Evolutionary conservation across 225 moss, liverwort and hornwort species (phyloP).

Genomic region (Physcomitrium patens): DNA sequence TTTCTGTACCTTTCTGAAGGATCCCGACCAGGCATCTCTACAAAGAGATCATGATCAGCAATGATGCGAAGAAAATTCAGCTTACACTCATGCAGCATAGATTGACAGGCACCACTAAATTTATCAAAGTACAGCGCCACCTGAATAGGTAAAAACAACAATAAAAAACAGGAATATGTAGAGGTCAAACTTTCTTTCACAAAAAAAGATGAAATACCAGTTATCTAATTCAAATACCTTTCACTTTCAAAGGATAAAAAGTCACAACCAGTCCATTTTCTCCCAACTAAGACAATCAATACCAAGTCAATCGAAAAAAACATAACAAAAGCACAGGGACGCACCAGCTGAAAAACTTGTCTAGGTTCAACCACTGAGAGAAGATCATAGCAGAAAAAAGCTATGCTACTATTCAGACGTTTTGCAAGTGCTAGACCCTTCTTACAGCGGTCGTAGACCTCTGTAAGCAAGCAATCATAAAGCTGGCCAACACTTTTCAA

Average conservation of each 20-base stretch:
- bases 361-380: conserved; percentile 84
- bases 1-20: conserved; percentile 66
- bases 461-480: conserved; percentile 83
- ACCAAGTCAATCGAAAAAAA: not conserved
- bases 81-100: conserved; percentile 82
- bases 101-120: conserved; percentile 79
- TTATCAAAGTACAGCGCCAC: conserved; percentile 88
- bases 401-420: conserved; percentile 76
- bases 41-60: conserved; percentile 89
- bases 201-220: too few relatives aligned
- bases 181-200: too few relatives aligned
- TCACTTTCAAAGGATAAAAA: too few relatives aligned
- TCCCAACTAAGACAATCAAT: not conserved
- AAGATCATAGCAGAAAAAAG: conserved; percentile 85
- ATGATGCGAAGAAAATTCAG: conserved; percentile 79
- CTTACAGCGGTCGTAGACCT: conserved; percentile 87
- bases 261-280: too few relatives aligned
- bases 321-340: conserved; percentile 16
- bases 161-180: not conserved
- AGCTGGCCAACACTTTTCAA: conserved; percentile 88
- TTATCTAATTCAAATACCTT: too few relatives aligned
- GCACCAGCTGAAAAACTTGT: conserved; percentile 89
- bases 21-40: conserved; percentile 91
- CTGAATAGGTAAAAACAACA: conserved; percentile 29
- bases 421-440: conserved; percentile 72